Base-by-base conservation (phyloP, 2,329 filamentous ascomycete species). In the Aspergillus proliferans region DNA sequence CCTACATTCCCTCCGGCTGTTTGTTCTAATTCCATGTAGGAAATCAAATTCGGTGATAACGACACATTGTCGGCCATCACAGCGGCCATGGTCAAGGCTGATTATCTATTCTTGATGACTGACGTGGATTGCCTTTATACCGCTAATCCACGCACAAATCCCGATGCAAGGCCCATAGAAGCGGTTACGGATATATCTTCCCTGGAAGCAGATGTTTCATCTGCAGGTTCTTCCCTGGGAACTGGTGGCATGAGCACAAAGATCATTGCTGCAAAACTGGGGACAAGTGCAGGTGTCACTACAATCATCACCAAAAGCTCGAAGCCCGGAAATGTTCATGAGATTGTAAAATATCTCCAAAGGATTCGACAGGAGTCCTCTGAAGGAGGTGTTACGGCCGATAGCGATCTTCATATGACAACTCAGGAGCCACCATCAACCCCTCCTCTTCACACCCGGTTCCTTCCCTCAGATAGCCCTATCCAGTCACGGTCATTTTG, bases 1-100 rank as follows among this genome's bases (percentile, higher is more conserved):
- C 12, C 38, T n/a, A 18, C 30, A 18, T 12, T 33, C 5, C 26
- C 9, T 19, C 15, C 21, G 14, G 18, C 26, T 24, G 21, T 21
- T 49, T 19, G 42, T 8, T 10, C 53, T 48, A 46, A 50, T 24
- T 19, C 36, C 18, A 33, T 1, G 10, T 47, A 74, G 65, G 93
- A 98, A 79, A 98, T 98, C 74, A 97, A 97, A 76, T 98, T 98
- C 65, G 93, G 93, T 58, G 93, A 98, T 76, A 98, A 98, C 62
- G 93, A 98, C 70, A 98, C 93, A 1, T 77, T 98, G 43, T 95
- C 90, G 10, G 93, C 93, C 49, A 96, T 98, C 59, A 95, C 93
- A 0, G 89, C 93, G 1, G 93, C 87, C 57, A 97, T 97, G 90
- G 88, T 97, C 18, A 89, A 95, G 62, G 93, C 93, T 45, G 91